Percentiles rank a stretch among this genome's conserved stretches.
Evolutionary conservation across 768 basidiomycete genomes (phyloP).

Genomic region (Russula earlei): DNA sequence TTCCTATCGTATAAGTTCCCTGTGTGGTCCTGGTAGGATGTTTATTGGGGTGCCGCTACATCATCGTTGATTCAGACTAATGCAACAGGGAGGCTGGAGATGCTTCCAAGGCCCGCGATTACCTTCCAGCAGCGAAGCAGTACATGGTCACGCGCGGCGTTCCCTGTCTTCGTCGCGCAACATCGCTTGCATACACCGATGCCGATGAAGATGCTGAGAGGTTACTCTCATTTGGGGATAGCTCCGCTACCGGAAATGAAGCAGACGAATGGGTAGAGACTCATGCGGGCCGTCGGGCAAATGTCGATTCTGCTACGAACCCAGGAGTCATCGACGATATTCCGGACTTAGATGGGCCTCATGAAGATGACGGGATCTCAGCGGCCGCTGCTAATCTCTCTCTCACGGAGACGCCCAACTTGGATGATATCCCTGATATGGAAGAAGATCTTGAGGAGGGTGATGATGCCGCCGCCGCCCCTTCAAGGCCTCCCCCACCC

Average conservation of each 20-base stretch:
- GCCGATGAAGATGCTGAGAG: conserved; percentile 96
- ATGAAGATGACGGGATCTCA: conserved; percentile 28
- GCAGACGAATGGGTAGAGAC: conserved; percentile 98
- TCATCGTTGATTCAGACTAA: conserved; percentile 1
- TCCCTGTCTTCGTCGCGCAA: conserved; percentile 92
- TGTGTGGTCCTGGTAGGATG: conserved; percentile 86
- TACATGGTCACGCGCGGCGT: conserved; percentile 94
- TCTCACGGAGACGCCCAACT: conserved; percentile 62
- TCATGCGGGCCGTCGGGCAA: conserved; percentile 67
- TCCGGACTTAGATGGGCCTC: conserved; percentile 67
- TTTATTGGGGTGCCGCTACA: conserved; percentile 1
- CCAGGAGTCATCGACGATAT: conserved; percentile 73
- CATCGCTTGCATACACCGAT: conserved; percentile 86
- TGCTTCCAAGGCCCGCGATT: conserved; percentile 74
- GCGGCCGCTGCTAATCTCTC: conserved; percentile 24
- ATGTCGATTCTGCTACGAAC: conserved; percentile 44
- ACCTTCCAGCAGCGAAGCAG: conserved; percentile 92
- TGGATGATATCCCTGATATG: conserved; percentile 99
- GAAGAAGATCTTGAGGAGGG: conserved; percentile 86
- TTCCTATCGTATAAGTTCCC: conserved; percentile 98
- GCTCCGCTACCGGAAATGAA: conserved; percentile 40
- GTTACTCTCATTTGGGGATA: conserved; percentile 71
- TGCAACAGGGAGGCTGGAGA: conserved; percentile 84
- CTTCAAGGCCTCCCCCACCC: conserved; percentile 32
- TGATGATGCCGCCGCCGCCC: conserved; percentile 75